Evolutionary conservation across 1,139 yeast species (phyloP), one percentile per base, ranked within the genome.

Genomic region (Barnettozyma hawaiiensis): DNA sequence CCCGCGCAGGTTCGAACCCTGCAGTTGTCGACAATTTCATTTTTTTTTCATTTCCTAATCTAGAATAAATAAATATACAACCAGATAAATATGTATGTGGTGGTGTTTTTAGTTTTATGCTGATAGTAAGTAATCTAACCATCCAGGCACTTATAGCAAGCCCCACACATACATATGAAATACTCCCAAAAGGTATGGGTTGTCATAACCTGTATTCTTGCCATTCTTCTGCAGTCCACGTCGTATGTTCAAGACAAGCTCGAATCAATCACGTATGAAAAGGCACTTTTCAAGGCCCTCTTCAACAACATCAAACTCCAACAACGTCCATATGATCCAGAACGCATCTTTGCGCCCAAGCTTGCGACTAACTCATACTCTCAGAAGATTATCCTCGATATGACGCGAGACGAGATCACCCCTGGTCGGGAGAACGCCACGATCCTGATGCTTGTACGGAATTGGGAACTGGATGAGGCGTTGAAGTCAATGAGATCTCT

Each of bases 361-460:
- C 60, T 70, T 15, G 60, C 77, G 3, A 53, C 71, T 14, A 73
- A 72, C 49, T 67, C 76, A 12, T 75, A 74, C 47, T 52, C 70
- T 7, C 61, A 58, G 24, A 57, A 55, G 39, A 50, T 56, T 10
- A 31, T 55, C 23, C 47, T 54, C 6, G 57, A 58, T 38, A 66
- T 69, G 1, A 27, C 43, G 4, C 54, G 63, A 37, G 66, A 71
- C 44, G 55, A 68, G 34, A 36, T 54, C 3, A 72, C 69, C 43
- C 52, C 66, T 5, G 78, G 78, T 0, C 55, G 47, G 34, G 79
- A 74, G 50, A 75, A 75, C 55, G 80, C 79, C 18, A 74, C 79
- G 0, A 69, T 84, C 28, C 69, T 83, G 41, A 82, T 87, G 76
- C 71, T 89, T 34, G 92, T 90, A 24, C 65, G 75, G 31, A 85